A percentile compares a stretch with the other conserved stretches of the same genome.
These are phyloP conservation scores for Pulveroboletus sp. DNA, from an alignment of 768 basidiomycete species.

Conservation along the genomic window DNA sequence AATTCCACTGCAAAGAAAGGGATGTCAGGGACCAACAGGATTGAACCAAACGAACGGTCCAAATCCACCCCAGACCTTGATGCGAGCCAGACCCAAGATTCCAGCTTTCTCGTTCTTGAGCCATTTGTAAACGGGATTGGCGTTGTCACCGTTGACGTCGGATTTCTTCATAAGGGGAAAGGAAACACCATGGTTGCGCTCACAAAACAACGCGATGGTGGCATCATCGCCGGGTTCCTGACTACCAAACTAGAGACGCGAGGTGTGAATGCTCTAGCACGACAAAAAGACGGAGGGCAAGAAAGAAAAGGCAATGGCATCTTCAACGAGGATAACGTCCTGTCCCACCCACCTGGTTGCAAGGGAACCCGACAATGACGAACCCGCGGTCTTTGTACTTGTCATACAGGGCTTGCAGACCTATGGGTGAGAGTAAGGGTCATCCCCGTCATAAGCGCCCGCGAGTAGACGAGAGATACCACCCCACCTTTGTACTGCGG, in stretches of 20 bases:
- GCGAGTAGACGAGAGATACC: not conserved
- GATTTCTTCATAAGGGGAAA: constrained; percentile 93
- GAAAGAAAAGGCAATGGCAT: no score
- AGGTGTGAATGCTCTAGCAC: not conserved
- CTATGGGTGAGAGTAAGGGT: constrained; percentile 29
- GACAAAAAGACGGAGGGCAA: no score
- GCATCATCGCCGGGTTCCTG: constrained; percentile 84
- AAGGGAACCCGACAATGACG: constrained; percentile 86
- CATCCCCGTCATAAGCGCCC: not conserved
- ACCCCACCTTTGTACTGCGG: constrained; percentile 67
- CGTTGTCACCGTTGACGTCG: constrained; percentile 84
- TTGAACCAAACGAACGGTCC: not conserved
- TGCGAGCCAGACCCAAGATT: constrained; percentile 61
- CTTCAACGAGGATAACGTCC: not conserved
- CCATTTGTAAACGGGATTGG: constrained; percentile 82
- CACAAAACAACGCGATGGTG: constrained; percentile 71
- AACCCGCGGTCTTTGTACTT: constrained; percentile 76
- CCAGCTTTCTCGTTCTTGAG: constrained; percentile 78
- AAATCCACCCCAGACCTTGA: constrained; percentile 56
- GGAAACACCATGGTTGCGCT: constrained; percentile 79
- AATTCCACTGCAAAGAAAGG: constrained; percentile 64
- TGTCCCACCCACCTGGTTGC: constrained; percentile 59
- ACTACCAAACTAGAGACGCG: constrained; percentile 57
- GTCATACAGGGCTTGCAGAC: constrained; percentile 75
- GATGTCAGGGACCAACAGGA: not conserved